A percentile compares a stretch with the other conserved stretches of the same genome.
Conservation (phyloP, 2,329 filamentous ascomycete species). For the Botrytis fabae region DNA sequence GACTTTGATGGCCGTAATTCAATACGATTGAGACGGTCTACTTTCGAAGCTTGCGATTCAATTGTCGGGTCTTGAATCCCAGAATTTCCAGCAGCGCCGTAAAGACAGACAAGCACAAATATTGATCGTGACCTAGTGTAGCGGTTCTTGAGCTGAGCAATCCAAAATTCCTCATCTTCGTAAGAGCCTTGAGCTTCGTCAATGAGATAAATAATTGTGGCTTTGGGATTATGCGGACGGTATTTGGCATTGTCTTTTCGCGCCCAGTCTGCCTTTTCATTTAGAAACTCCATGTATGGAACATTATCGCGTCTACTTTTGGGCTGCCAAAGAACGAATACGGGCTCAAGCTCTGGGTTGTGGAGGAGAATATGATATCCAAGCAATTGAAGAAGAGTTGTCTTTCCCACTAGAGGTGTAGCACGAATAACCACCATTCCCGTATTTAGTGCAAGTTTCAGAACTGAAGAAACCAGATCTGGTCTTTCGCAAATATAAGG, state of each 20-base stretch:
- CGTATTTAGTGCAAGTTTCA: not conserved
- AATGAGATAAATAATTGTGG: not conserved
- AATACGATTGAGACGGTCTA: not conserved
- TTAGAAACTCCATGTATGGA: not conserved
- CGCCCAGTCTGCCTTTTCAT: not conserved
- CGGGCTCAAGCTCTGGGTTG: not conserved
- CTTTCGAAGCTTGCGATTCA: not conserved
- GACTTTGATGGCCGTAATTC: not conserved
- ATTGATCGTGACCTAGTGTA: not conserved
- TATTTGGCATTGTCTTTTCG: not conserved
- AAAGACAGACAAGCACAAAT: conserved; percentile 10
- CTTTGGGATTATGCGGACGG: not conserved
- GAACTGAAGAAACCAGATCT: not conserved
- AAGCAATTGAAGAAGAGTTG: not conserved
- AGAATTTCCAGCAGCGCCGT: not conserved
- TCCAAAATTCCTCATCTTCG: not conserved
- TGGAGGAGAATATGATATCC: not conserved
- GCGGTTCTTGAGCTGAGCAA: not conserved
- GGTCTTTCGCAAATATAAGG: not conserved
- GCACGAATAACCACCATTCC: conserved; percentile 9
- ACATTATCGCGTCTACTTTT: not conserved
- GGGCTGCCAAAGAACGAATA: not conserved
- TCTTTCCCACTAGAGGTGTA: conserved; percentile 3
- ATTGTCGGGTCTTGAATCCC: not conserved
- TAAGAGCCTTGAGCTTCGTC: conserved; percentile 8